Percentiles rank a stretch among this genome's conserved stretches.
Evolutionary conservation across 257 asterid genomes (phyloP).

Genomic region (Cruciata laevipes): DNA sequence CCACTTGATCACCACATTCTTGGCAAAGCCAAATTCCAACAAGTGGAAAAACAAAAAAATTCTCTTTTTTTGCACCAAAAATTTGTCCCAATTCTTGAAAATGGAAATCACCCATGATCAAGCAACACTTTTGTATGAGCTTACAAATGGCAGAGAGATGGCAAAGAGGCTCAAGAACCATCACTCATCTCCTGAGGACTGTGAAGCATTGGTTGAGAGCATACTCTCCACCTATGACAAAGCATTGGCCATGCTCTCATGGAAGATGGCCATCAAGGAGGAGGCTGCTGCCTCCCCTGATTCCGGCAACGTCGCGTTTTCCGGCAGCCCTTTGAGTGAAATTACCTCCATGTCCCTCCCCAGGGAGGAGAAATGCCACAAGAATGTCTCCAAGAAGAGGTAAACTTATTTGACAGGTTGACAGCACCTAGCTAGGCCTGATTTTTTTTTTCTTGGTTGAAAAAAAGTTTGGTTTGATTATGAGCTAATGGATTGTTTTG

Average conservation of each 20-base stretch:
- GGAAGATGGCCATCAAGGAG: constrained; percentile 22
- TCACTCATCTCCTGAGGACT: constrained; percentile 17
- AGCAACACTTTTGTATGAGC: constrained; percentile 29
- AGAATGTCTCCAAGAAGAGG: constrained; percentile 42
- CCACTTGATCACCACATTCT: neutral
- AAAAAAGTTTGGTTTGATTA: neutral
- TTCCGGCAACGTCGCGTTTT: neutral
- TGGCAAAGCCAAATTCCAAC: neutral
- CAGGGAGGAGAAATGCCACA: constrained; percentile 20
- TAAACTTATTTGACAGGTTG: neutral
- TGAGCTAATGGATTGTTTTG: neutral
- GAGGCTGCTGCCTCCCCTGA: constrained; percentile 15
- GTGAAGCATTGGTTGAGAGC: constrained; percentile 39
- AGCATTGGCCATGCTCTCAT: constrained; percentile 45
- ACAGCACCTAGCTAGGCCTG: no score
- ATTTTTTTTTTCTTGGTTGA: neutral
- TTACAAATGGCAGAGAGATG: constrained; percentile 61
- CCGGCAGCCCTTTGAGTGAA: constrained; percentile 36
- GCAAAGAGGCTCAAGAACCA: constrained; percentile 54
- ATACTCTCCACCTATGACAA: constrained; percentile 55
- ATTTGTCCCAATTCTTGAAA: neutral
- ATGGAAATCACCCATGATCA: constrained; percentile 22
- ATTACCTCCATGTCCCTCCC: constrained; percentile 23
- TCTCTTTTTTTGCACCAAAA: neutral
- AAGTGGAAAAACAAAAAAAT: neutral